Evolutionary conservation across 23 red algal species (phyloP), one percentile per base, ranked within the genome.

Genomic region (Gracilaria domingensis): DNA sequence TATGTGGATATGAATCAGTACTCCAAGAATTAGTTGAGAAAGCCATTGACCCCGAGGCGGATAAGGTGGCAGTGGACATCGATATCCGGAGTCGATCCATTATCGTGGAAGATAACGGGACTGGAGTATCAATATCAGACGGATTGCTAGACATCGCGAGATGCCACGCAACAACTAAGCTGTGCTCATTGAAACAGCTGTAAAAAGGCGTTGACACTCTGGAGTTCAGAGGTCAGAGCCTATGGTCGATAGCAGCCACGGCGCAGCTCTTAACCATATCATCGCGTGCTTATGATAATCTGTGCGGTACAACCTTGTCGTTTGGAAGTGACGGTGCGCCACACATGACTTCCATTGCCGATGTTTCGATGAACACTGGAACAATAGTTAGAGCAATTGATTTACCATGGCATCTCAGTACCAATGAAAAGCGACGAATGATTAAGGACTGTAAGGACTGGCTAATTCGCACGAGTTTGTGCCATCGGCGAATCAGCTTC

Each of bases 11-110:
- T 25, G 36, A 65, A 40, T 84, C 87, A 26, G 94, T 87, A 50
- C 67, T 96, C 42, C 81, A 86, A 20, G 94, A 96, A 83, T 44
- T 96, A n/a, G 94, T 96, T 28, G 94, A 96, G 83, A 96, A 96
- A 61, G 81, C 88, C 2, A 66, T 96, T 33, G 94, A 96, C 60
- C 88, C 94, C 8, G 49, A 74, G n/a, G 82, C 94, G 14, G 33
- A 6, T 33, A 66, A 40, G 8, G 67, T 96, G 20, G 14, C 14
- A 6, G 75, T 96, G 45, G 29, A 93, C 51, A 67, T 96, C 34
- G 66, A 91, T 42, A 32, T 82, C 48, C 45, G 28, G 24, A 80
- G 20, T 57, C 28, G 80, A 14, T 55, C 83, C 11, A 33, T 96
- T 23, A 61, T 62, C 8, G 87, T 91, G 11, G 25, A 45, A 32